Evolutionary conservation across 345 rosid species (phyloP).

Genomic region (Microcos paniculata): DNA sequence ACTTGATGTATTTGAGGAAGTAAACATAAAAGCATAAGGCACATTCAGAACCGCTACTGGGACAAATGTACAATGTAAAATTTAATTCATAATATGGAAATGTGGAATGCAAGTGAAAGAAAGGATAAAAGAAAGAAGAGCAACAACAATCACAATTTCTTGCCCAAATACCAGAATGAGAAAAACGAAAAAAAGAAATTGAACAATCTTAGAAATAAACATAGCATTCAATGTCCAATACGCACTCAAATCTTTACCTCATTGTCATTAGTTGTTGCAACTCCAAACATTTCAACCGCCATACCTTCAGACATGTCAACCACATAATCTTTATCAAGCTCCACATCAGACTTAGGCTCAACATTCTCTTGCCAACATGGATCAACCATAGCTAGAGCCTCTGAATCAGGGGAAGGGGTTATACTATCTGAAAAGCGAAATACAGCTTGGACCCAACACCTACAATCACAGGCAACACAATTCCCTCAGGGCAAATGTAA

Average conservation of each 20-base stretch:
- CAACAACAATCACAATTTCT: too few species aligned
- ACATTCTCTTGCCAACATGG: too few species aligned
- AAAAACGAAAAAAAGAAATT: too few species aligned
- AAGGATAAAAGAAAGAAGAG: too few species aligned
- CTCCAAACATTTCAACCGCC: conserved; percentile 77
- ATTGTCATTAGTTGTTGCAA: conserved; percentile 42
- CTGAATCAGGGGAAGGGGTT: conserved; percentile 17
- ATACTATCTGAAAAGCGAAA: conserved; percentile 43
- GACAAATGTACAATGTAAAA: too few species aligned
- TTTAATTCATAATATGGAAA: too few species aligned
- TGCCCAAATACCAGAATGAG: too few species aligned
- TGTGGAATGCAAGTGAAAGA: too few species aligned
- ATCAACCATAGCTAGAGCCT: conserved; percentile 30
- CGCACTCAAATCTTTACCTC: conserved; percentile 68
- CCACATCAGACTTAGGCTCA: conserved; percentile 23
- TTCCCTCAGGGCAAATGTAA: background rate
- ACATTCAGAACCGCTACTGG: too few species aligned
- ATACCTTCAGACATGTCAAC: conserved; percentile 80
- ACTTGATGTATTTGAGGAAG: background rate
- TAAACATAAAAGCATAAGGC: too few species aligned
- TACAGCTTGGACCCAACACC: conserved; percentile 92
- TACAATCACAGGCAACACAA: conserved; percentile 27
- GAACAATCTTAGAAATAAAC: background rate
- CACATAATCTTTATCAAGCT: conserved; percentile 34
- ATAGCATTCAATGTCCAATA: conserved; percentile 4